Evolutionary conservation across 768 basidiomycete species (phyloP), one percentile per base, ranked within the genome.

Genomic region (Floccularia luteovirens): DNA sequence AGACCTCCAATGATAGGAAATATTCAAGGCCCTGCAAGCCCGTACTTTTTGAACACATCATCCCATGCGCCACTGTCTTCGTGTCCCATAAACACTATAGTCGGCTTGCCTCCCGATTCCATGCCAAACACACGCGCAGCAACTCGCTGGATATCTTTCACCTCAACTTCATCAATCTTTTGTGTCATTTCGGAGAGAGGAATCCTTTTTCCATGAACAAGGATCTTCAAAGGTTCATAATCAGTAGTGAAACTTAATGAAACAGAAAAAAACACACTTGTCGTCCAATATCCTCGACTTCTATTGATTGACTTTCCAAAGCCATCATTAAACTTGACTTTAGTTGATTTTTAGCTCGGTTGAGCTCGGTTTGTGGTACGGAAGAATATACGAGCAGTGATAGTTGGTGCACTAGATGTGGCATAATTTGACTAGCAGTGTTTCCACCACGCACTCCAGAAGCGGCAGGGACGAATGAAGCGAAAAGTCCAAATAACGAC

Each of bases 271-370:
- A 28, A 22, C 34, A 19, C 50, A 82, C 83, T 76, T 96, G 93
- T 43, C 94, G 74, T 24, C 93, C 93, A 4, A 96, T 71, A 58
- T 96, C 89, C 54, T 90, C 88, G 6, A 92, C 88, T 52, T 83
- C 84, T 3, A 90, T 74, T 11, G 85, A 74, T 23, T 86, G 66
- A 52, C 87, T 90, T 63, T 96, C 92, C 32, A 97, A 62, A 2
- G 90, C 88, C 94, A 98, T 98, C 68, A 91, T 87, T 46, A 98
- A 62, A 36, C 80, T 84, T 17, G 83, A 86, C 59, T 90, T 90
- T 46, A 98, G 77, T 69, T 97, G 93, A 54, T 97, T 97, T 69
- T 92, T 92, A 27, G 94, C 93, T 43, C 94, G 72, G 42, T 67
- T 67, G 24, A 98, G 74, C 58, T 98, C 94, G 10, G 53, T 58